phyloP scores from a whole-genome alignment of 1,284 basidiomycete species.

The Ganoderma meredithae region DNA sequence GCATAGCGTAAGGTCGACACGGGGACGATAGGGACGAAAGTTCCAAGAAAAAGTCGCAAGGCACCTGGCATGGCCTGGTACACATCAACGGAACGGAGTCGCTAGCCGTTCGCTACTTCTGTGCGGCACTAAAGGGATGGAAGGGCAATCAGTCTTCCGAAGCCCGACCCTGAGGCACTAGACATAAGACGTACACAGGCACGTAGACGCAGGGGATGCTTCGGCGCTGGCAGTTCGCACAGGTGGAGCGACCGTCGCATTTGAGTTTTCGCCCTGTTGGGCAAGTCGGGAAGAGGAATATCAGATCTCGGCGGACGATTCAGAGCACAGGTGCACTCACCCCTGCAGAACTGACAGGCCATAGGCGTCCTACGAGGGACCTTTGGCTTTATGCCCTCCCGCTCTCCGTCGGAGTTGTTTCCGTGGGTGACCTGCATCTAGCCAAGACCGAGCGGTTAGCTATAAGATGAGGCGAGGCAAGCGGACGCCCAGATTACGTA shows the following conservation, averaged over 20 bases:
- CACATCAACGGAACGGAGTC: slow-evolving; percentile 12
- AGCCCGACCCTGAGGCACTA: background rate
- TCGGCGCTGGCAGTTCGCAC: slow-evolving; percentile 43
- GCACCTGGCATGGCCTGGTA: slow-evolving; percentile 15
- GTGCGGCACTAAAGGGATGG: slow-evolving; percentile 16
- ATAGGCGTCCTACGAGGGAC: slow-evolving; percentile 40
- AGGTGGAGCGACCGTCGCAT: slow-evolving; percentile 43
- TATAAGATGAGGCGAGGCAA: slow-evolving; percentile 6
- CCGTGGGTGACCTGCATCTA: slow-evolving; percentile 24
- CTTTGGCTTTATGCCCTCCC: slow-evolving; percentile 29
- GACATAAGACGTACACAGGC: slow-evolving; percentile 39
- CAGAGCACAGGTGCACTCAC: slow-evolving; percentile 20
- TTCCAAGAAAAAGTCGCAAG: slow-evolving; percentile 16
- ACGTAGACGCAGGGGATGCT: slow-evolving; percentile 41
- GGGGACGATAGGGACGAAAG: slow-evolving; percentile 11
- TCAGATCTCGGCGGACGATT: slow-evolving; percentile 23
- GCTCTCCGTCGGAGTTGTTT: slow-evolving; percentile 29
- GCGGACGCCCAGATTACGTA: slow-evolving; percentile 12
- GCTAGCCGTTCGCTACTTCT: slow-evolving; percentile 14
- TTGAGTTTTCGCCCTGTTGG: slow-evolving; percentile 42
- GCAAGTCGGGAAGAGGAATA: slow-evolving; percentile 9
- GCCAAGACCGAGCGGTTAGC: slow-evolving; percentile 8
- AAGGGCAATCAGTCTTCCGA: slow-evolving; percentile 9
- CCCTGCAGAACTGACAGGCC: slow-evolving; percentile 42
- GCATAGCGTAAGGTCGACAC: slow-evolving; percentile 17